A percentile compares a stretch with the other conserved stretches of the same genome.
Conservation (phyloP, 768 basidiomycete genomes). For the Amanita inopinata region DNA sequence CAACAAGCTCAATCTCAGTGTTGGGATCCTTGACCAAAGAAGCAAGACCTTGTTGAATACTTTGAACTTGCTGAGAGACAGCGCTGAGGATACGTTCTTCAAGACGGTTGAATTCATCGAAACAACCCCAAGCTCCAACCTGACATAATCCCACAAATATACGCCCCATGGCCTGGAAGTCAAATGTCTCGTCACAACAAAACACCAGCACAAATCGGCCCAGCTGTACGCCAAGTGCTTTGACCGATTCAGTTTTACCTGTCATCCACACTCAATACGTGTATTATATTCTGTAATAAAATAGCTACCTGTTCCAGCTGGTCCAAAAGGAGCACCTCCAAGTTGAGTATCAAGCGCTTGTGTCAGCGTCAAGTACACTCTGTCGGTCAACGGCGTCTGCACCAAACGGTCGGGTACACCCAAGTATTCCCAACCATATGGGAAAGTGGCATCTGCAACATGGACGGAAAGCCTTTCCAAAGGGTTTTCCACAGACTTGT, state of each 20-base stretch:
- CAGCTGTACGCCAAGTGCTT: constrained; percentile 93
- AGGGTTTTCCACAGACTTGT: constrained; percentile 59
- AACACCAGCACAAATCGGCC: constrained; percentile 99
- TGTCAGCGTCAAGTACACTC: constrained; percentile 92
- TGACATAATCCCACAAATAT: constrained; percentile 98
- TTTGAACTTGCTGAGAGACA: constrained; percentile 98
- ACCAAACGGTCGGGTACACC: constrained; percentile 96
- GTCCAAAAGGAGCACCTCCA: constrained; percentile 96
- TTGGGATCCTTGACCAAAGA: constrained; percentile 74
- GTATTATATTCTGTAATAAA: neutral
- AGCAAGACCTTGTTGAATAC: constrained; percentile 93
- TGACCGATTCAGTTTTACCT: constrained; percentile 99
- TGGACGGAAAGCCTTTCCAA: constrained; percentile 73
- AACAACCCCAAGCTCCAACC: constrained; percentile 98
- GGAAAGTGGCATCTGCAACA: constrained; percentile 87
- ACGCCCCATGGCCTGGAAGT: constrained; percentile 99
- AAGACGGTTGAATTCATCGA: constrained; percentile 96
- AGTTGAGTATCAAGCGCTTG: constrained; percentile 93
- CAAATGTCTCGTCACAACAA: constrained; percentile 99
- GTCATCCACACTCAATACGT: constrained; percentile 7
- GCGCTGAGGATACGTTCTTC: constrained; percentile 97
- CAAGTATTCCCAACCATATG: constrained; percentile 98
- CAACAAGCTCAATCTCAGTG: constrained; percentile 90
- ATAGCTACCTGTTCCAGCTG: constrained; percentile 82
- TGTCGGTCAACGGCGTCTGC: constrained; percentile 95